Base-by-base conservation (phyloP, 202 grass and related monocot species). In the Digitaria exilis region DNA sequence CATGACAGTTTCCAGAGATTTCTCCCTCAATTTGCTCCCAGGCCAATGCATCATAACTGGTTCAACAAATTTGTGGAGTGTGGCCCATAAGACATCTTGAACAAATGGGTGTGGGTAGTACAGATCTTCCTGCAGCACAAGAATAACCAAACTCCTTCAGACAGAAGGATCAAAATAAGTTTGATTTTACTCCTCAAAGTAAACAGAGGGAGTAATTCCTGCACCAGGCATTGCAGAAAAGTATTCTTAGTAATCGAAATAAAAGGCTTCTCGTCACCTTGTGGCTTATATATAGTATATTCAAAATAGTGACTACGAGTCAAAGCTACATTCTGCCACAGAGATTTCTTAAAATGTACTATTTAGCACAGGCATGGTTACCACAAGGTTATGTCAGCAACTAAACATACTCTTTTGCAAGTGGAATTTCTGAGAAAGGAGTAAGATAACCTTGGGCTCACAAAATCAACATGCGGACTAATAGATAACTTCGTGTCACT, bases 41-140 rank as follows among this genome's bases (percentile, higher is more conserved):
- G 93, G 96, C 89, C 93, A 95, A 69, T 85, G 85, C 85, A 90
- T 69, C 76, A 98, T 78, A 90, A 94, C 52, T 55, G 96, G 96
- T 73, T 98, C 96, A 9, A 98, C 93, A 70, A 96, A 77, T 76
- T 98, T 98, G 77, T 98, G 91, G 78, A 98, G 96, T 5, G 89
- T 88, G 28, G 87, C 82, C 96, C 96, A 98, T 80, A 98, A 55
- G 10, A 98, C 61, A 92, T 98, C 96, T 82, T 98, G 96, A 89
- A 98, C 52, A 6, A 92, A 85, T 64, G 96, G 87, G 69, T 92
- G 96, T 39, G 93, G 91, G 28, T 95, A 94, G 83, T 98, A 98
- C 25, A 95, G 46, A 93, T 98, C 96, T 89, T 98, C 96, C 96
- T 95, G 76, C 52, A 88, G 55, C 69, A 87, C 31, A 84, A 82